These are phyloP conservation scores for Cladophialophora exuberans DNA, from an alignment of 2,329 filamentous ascomycete species.

Conservation along the genomic window DNA sequence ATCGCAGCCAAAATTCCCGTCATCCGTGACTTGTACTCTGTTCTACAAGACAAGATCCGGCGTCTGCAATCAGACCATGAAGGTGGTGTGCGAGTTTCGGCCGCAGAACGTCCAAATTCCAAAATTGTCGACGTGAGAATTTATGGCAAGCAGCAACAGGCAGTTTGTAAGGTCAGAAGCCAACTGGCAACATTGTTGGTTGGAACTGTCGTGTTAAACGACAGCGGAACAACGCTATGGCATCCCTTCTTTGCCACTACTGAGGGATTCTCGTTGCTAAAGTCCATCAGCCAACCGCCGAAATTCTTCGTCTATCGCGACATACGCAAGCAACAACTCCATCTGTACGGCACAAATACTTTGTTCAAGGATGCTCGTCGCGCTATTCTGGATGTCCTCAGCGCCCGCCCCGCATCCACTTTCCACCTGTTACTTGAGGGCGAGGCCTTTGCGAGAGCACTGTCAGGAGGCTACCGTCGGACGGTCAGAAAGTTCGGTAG, in stretches of 20 bases:
- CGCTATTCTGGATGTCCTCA: background rate
- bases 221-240: constrained; percentile 14
- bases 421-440: constrained; percentile 10
- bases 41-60: constrained; percentile 2
- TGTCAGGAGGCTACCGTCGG: constrained; percentile 9
- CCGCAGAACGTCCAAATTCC: background rate
- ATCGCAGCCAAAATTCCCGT: constrained; percentile 9
- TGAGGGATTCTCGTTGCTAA: constrained; percentile 9
- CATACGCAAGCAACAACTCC: constrained; percentile 6
- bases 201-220: constrained; percentile 13
- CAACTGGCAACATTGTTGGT: constrained; percentile 5
- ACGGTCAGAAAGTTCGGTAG: constrained; percentile 9
- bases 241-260: constrained; percentile 11
- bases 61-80: constrained; percentile 9
- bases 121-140: constrained; percentile 8
- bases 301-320: constrained; percentile 19
- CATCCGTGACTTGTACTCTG: constrained; percentile 1
- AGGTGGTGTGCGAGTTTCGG: constrained; percentile 2
- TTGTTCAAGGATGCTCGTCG: constrained; percentile 5
- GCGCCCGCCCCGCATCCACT: background rate
- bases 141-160: background rate
- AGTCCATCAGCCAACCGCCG: background rate
- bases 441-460: background rate
- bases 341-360: constrained; percentile 1
- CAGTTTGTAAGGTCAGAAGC: constrained; percentile 11